Evolutionary conservation across 371 early-diverging fungal species (phyloP).

Genomic region (Haplosporangium sp.): DNA sequence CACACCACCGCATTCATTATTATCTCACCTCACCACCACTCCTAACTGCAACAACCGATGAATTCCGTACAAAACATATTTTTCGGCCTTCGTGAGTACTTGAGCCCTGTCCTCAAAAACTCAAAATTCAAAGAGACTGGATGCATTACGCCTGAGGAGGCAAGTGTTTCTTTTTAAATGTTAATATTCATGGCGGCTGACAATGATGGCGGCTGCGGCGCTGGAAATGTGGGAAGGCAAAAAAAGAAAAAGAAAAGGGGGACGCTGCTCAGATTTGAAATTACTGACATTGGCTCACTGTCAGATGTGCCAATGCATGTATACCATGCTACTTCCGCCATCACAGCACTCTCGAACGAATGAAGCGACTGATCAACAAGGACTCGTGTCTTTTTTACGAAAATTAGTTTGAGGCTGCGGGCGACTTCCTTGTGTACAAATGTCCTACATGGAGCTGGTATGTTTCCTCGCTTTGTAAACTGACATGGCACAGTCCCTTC

Average conservation of each 20-base stretch:
- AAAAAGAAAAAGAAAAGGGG: neutral
- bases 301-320: too few relatives aligned
- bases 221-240: neutral
- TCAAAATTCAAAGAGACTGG: slow-evolving; percentile 96
- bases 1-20: neutral
- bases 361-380: neutral
- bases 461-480: slow-evolving; percentile 9
- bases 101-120: slow-evolving; percentile 92
- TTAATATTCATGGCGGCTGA: too few relatives aligned
- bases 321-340: too few relatives aligned
- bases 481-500: slow-evolving; percentile 1
- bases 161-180: slow-evolving; percentile 50
- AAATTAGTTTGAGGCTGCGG: slow-evolving; percentile 91
- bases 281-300: too few relatives aligned
- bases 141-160: slow-evolving; percentile 95
- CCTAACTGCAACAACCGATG: slow-evolving; percentile 30
- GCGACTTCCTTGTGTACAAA: slow-evolving; percentile 97
- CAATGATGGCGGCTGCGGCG: too few relatives aligned
- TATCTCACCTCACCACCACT: neutral
- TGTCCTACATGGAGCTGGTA: slow-evolving; percentile 99
- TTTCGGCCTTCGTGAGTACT: slow-evolving; percentile 87
- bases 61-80: slow-evolving; percentile 73
- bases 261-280: too few relatives aligned
- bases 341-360: too few relatives aligned
- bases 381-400: neutral